Percentiles rank a stretch among this genome's conserved stretches.
Conservation (phyloP, 352 stramenopile species). For the Globisporangium middletonii region DNA sequence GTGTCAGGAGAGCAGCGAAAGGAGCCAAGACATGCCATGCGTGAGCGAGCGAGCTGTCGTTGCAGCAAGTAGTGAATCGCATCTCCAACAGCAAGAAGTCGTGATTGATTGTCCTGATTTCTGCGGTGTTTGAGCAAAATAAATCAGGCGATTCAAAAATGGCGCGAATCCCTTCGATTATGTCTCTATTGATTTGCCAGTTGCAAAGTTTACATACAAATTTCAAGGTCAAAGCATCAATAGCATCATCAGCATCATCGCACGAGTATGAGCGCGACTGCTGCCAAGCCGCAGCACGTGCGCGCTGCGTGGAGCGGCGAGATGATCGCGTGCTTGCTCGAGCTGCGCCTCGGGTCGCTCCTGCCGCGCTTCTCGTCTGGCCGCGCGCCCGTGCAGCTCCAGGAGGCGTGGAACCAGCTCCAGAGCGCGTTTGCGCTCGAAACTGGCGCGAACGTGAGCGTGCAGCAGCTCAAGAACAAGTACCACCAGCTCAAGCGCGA, state of each 20-base stretch:
- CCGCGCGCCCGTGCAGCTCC: constrained; percentile 4
- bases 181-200: no score
- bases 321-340: constrained; percentile 9
- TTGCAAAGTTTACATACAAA: no score
- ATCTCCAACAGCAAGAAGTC: no score
- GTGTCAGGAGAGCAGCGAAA: no score
- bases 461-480: constrained; percentile 14
- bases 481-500: constrained; percentile 15
- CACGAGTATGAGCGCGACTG: background rate
- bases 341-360: constrained; percentile 6
- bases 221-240: no score
- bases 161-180: no score
- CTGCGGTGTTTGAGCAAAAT: no score
- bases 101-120: no score
- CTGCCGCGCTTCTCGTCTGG: constrained; percentile 6
- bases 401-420: constrained; percentile 11
- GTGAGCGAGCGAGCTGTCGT: no score
- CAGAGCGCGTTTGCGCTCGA: constrained; percentile 8
- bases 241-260: background rate
- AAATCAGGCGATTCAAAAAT: no score
- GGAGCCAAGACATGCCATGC: no score
- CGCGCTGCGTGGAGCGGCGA: constrained; percentile 5
- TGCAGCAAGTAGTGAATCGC: no score
- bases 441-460: constrained; percentile 6
- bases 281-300: background rate